A percentile compares a stretch with the other conserved stretches of the same genome.
Evolutionary conservation across 2,329 filamentous ascomycete species (phyloP).

Genomic region (Beauveria australis): DNA sequence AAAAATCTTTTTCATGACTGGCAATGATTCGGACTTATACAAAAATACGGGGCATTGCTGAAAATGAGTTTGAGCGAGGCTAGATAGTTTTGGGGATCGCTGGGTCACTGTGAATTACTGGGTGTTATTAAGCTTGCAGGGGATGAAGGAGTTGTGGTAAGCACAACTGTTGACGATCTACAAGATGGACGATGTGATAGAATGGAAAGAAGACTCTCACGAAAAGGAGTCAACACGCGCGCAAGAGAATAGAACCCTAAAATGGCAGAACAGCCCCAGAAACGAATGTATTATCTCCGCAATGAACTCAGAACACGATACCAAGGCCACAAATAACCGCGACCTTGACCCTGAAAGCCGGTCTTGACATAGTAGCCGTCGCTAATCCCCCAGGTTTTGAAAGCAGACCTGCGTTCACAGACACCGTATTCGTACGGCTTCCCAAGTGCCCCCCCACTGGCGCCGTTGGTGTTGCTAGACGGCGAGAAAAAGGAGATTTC

Average conservation of each 20-base stretch:
- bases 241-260: background rate
- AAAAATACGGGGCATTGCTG: no score
- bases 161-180: no score
- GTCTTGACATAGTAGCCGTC: background rate
- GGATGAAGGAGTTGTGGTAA: no score
- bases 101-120: no score
- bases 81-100: no score
- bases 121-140: no score
- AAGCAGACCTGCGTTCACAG: constrained; percentile 12
- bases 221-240: no score
- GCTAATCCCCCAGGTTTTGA: background rate
- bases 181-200: background rate
- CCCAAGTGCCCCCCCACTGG: constrained; percentile 6
- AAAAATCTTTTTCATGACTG: no score
- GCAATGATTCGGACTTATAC: no score
- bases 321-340: background rate
- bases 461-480: constrained; percentile 10
- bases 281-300: background rate
- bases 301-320: background rate
- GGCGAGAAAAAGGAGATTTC: constrained; percentile 12
- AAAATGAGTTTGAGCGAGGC: no score
- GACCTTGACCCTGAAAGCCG: background rate
- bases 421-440: constrained; percentile 15
- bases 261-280: background rate
- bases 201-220: no score